Evolutionary conservation across 2,329 filamentous ascomycete species (phyloP).

Genomic region (Penicillium nordicum): DNA sequence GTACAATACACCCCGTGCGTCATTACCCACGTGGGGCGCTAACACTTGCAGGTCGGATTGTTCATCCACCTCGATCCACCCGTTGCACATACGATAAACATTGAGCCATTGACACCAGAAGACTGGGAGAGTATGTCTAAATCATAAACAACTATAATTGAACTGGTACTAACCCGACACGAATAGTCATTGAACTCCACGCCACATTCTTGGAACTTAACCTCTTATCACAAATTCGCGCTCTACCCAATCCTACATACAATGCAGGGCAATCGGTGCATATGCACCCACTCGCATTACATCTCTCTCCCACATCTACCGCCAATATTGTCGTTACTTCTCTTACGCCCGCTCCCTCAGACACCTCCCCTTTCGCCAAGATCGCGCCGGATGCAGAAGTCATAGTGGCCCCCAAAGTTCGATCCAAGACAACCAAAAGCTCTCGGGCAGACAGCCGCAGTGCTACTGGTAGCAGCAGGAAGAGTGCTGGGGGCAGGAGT

Average conservation of each 20-base stretch:
- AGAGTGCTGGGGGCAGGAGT: slow-evolving; percentile 67
- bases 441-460: slow-evolving; percentile 72
- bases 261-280: slow-evolving; percentile 51
- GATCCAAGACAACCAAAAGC: slow-evolving; percentile 64
- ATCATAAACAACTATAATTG: not conserved
- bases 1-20: slow-evolving; percentile 41
- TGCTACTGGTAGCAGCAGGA: slow-evolving; percentile 73
- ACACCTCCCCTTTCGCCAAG: slow-evolving; percentile 77
- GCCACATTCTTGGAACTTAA: slow-evolving; percentile 94
- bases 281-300: slow-evolving; percentile 79
- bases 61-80: slow-evolving; percentile 84
- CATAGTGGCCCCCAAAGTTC: slow-evolving; percentile 90
- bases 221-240: slow-evolving; percentile 85
- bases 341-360: slow-evolving; percentile 68
- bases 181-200: slow-evolving; percentile 81
- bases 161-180: slow-evolving; percentile 8
- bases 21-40: slow-evolving; percentile 34
- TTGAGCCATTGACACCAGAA: slow-evolving; percentile 89
- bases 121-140: slow-evolving; percentile 78
- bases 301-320: slow-evolving; percentile 91
- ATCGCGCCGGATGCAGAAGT: slow-evolving; percentile 93
- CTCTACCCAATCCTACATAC: slow-evolving; percentile 79
- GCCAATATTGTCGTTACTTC: slow-evolving; percentile 86
- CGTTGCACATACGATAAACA: slow-evolving; percentile 88
- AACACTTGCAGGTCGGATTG: slow-evolving; percentile 52